Percentiles rank a stretch among this genome's conserved stretches.
Conservation (phyloP, 805 yeast genomes). For the Clavispora vitiphila region DNA sequence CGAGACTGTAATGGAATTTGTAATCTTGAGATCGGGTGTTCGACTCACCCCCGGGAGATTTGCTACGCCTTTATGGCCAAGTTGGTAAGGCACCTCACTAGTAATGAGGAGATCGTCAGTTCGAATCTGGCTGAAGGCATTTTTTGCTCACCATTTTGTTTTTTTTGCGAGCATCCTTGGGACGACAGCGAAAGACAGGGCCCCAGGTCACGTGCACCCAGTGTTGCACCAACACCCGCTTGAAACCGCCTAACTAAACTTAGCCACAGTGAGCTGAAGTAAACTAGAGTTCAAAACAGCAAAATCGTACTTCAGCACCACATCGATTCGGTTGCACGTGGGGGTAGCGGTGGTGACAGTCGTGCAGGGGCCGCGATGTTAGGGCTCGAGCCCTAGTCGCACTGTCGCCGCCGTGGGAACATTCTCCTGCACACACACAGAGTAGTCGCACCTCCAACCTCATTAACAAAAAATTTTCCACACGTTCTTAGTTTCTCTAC, state of each 20-base stretch:
- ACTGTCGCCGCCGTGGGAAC: neutral
- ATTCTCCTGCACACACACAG: conserved; percentile 1
- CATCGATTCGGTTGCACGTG: too few species aligned
- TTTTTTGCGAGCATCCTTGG: too few species aligned
- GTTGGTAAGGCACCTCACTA: conserved; percentile 17
- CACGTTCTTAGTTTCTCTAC: conserved; percentile 4
- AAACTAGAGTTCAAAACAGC: too few species aligned
- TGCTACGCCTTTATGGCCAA: conserved; percentile 15
- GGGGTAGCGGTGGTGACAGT: neutral
- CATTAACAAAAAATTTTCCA: conserved; percentile 16
- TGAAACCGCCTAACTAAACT: too few species aligned
- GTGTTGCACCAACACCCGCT: too few species aligned
- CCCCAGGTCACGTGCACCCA: too few species aligned
- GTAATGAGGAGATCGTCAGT: conserved; percentile 18
- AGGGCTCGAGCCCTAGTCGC: conserved; percentile 10
- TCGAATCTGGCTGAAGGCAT: conserved; percentile 19
- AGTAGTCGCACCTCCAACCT: conserved; percentile 2
- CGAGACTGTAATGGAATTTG: conserved; percentile 44
- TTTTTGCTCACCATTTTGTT: too few species aligned
- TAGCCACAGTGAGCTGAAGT: too few species aligned
- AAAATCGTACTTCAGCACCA: too few species aligned
- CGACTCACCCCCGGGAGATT: conserved; percentile 49
- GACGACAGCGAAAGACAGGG: too few species aligned
- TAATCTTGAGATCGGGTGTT: conserved; percentile 48
- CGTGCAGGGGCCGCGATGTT: neutral